Percentiles rank a stretch among this genome's conserved stretches.
These are phyloP conservation scores for Daedaleopsis nitida DNA, from an alignment of 768 basidiomycete genomes.

Conservation along the genomic window DNA sequence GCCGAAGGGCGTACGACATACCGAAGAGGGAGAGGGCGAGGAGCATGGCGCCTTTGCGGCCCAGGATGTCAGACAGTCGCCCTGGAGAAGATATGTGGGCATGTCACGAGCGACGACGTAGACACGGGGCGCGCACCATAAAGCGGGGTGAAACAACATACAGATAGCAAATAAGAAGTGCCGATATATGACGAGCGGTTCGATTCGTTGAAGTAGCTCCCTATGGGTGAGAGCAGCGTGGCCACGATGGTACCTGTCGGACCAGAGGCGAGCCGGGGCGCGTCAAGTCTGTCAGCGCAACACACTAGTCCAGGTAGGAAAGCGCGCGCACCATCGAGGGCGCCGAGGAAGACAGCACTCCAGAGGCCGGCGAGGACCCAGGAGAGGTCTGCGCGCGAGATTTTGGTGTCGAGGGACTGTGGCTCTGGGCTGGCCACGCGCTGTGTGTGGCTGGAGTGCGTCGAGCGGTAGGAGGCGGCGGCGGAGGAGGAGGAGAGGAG, in stretches of 20 bases:
- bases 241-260: slow-evolving; percentile 79
- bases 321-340: slow-evolving; percentile 68
- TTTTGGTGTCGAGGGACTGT: slow-evolving; percentile 36
- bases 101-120: slow-evolving; percentile 19
- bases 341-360: slow-evolving; percentile 83
- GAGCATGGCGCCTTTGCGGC: slow-evolving; percentile 86
- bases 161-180: slow-evolving; percentile 82
- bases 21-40: slow-evolving; percentile 84
- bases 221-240: slow-evolving; percentile 82
- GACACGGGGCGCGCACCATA: slow-evolving; percentile 55
- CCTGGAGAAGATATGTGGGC: slow-evolving; percentile 46
- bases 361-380: slow-evolving; percentile 81
- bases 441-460: slow-evolving; percentile 8
- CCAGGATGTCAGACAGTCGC: slow-evolving; percentile 81
- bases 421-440: slow-evolving; percentile 13
- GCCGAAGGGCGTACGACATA: slow-evolving; percentile 32
- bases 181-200: slow-evolving; percentile 86
- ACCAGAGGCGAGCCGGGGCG: slow-evolving; percentile 6
- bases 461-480: slow-evolving; percentile 15
- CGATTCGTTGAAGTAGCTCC: slow-evolving; percentile 80
- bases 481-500: slow-evolving; percentile 52
- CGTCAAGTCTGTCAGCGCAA: neutral
- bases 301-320: neutral
- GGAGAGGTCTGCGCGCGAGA: slow-evolving; percentile 54
- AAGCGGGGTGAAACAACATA: slow-evolving; percentile 89